Evolutionary conservation across 768 basidiomycete species (phyloP).

Genomic region (Cyathus striatus): DNA sequence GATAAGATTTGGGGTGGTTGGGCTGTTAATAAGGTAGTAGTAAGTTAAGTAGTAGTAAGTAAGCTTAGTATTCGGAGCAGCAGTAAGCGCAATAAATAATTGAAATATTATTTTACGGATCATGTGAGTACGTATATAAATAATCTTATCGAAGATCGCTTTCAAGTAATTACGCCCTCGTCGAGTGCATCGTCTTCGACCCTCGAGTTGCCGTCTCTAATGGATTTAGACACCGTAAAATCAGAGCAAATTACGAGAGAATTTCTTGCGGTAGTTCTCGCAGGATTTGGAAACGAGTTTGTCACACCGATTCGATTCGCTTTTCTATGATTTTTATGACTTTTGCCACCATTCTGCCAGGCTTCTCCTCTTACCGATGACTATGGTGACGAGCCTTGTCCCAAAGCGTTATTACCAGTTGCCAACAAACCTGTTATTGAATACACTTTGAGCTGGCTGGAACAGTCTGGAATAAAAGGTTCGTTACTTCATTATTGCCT

Average conservation of each 20-base stretch:
- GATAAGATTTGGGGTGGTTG: neutral
- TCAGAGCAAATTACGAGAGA: conserved; percentile 57
- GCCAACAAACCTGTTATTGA: conserved; percentile 87
- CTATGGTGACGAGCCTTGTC: conserved; percentile 76
- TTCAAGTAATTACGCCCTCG: neutral
- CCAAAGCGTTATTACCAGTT: conserved; percentile 85
- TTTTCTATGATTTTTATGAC: conserved; percentile 5
- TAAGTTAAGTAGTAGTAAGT: no score
- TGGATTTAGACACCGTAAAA: conserved; percentile 62
- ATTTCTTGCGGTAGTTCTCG: conserved; percentile 84
- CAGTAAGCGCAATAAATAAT: no score
- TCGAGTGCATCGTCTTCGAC: no score
- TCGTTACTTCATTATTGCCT: conserved; percentile 10
- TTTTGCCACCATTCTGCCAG: no score
- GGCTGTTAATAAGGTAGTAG: no score
- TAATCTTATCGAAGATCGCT: neutral
- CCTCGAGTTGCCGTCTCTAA: conserved; percentile 18
- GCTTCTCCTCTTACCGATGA: conserved; percentile 71
- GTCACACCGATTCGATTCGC: conserved; percentile 14
- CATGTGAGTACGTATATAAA: neutral
- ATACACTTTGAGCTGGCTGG: conserved; percentile 80
- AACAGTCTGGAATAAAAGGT: conserved; percentile 84
- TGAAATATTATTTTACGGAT: no score
- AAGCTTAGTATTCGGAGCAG: no score
- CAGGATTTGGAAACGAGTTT: conserved; percentile 91